Evolutionary conservation across 805 yeast species (phyloP), one percentile per base, ranked within the genome.

Genomic region (Wickerhamomyces bovis): DNA sequence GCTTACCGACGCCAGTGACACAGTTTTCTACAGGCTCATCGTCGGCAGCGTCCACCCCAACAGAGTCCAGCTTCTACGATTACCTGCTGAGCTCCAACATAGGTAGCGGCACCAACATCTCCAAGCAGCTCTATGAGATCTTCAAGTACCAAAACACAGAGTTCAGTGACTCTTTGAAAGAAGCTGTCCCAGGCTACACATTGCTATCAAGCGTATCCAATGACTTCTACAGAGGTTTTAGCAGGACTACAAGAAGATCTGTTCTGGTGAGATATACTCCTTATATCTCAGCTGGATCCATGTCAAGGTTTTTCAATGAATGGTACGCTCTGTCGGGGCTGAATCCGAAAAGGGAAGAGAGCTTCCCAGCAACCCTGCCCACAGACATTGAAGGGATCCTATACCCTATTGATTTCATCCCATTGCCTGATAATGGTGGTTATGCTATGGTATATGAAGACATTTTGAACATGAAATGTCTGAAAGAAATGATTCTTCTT

Each of bases 271-370:
- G 51, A 38, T 54, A 51, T 35, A 49, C 47, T 8, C 38, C 54
- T 0, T 51, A 51, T 38, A 39, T 48, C 7, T 51, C 60, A 0
- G 54, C 57, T 12, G 57, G 60, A 2, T 51, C 55, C 1, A 46
- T 53, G 7, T 39, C 54, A 1, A 47, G 60, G n/a, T 41, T 45
- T 36, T 50, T 53, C 45, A 56, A 56, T 47, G 60, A 56, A 38
- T 56, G 60, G 60, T 51, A 56, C 28, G 22, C 53, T 2, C 41
- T 55, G 4, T 55, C 60, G 1, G 60, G 56, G 3, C 12, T 20
- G 16, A 51, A 51, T 23, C 7, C 38, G 10, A 38, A 38, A 10
- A n/a, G 19, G 5, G 3, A 39, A 2, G 42, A 42, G 4, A 40
- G 39, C 6, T 18, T 39, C 1, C 56, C 55, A 10, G 44, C 21